Evolutionary conservation across 2,329 filamentous ascomycete species (phyloP).

Genomic region (Orbilia blumenaviensis): DNA sequence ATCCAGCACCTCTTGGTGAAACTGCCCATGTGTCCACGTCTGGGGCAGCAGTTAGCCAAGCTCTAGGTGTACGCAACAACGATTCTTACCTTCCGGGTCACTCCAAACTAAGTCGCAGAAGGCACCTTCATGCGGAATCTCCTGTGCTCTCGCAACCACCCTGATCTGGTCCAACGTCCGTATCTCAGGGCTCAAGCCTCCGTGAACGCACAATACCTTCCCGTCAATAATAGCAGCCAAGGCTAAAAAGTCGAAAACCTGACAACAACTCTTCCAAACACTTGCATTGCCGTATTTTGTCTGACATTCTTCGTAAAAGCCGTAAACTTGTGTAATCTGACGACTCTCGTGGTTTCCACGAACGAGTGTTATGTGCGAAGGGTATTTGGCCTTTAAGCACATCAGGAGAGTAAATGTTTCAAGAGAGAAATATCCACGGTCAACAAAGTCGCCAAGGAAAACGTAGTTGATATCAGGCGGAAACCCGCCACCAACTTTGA

Average conservation of each 20-base stretch:
- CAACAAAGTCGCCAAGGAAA: conserved; percentile 77
- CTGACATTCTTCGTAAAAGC: conserved; percentile 80
- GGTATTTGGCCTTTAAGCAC: conserved; percentile 78
- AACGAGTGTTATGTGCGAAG: conserved; percentile 76
- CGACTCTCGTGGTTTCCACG: conserved; percentile 79
- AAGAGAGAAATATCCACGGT: conserved; percentile 77
- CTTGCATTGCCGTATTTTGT: conserved; percentile 80
- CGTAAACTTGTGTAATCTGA: conserved; percentile 80
- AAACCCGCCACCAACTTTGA: conserved; percentile 96
- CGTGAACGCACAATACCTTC: conserved; percentile 77
- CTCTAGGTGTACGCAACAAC: too few species aligned
- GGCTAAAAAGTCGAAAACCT: conserved; percentile 80
- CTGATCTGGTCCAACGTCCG: conserved; percentile 78
- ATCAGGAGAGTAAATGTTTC: conserved; percentile 77
- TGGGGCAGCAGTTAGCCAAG: background rate
- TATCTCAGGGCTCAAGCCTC: conserved; percentile 76
- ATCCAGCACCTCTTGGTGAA: conserved; percentile 73
- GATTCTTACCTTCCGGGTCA: conserved; percentile 68
- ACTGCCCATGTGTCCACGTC: conserved; percentile 76
- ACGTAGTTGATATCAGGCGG: conserved; percentile 78
- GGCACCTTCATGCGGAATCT: conserved; percentile 79
- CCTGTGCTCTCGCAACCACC: conserved; percentile 76
- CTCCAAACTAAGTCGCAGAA: conserved; percentile 82
- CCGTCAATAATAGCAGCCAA: conserved; percentile 78
- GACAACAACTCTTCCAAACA: conserved; percentile 81